A percentile compares a stretch with the other conserved stretches of the same genome.
phyloP scores from a whole-genome alignment of 306 rosid species.

The Astragalus glycyphyllos region DNA sequence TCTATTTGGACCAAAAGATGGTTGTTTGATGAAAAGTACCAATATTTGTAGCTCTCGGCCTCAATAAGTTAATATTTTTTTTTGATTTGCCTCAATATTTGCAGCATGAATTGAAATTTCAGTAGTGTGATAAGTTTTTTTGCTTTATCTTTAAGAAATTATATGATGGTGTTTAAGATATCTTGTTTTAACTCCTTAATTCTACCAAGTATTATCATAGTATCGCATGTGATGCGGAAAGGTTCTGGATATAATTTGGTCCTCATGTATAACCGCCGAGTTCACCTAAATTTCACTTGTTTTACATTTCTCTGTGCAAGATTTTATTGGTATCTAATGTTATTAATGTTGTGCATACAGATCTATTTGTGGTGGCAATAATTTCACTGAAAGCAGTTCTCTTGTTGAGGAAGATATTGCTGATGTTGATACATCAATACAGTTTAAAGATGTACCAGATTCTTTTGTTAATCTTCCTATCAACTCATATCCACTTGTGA shows the following conservation, averaged over 20 bases:
- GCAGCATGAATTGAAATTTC: background rate
- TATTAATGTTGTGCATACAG: conserved; percentile 41
- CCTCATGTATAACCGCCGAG: background rate
- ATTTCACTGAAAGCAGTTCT: conserved; percentile 30
- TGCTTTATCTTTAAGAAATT: background rate
- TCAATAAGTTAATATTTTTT: background rate
- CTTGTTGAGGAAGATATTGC: conserved; percentile 48
- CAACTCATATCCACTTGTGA: conserved; percentile 68
- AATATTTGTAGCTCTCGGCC: background rate
- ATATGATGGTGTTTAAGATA: background rate
- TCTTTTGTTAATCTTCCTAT: conserved; percentile 62
- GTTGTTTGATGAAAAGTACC: background rate
- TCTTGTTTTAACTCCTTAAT: background rate
- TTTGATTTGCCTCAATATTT: background rate
- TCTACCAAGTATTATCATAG: background rate
- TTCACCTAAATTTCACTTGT: background rate
- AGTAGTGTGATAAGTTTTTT: background rate
- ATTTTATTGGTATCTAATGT: background rate
- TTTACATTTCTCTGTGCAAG: background rate
- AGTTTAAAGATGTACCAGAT: conserved; percentile 60
- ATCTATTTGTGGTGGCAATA: conserved; percentile 48
- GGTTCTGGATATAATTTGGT: too few relatives aligned
- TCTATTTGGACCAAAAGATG: background rate
- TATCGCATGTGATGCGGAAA: background rate
- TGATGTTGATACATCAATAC: conserved; percentile 57